Percentiles rank a stretch among this genome's conserved stretches.
Conservation (phyloP, 2,329 filamentous ascomycete species). For the Daldinia eschscholtzii region DNA sequence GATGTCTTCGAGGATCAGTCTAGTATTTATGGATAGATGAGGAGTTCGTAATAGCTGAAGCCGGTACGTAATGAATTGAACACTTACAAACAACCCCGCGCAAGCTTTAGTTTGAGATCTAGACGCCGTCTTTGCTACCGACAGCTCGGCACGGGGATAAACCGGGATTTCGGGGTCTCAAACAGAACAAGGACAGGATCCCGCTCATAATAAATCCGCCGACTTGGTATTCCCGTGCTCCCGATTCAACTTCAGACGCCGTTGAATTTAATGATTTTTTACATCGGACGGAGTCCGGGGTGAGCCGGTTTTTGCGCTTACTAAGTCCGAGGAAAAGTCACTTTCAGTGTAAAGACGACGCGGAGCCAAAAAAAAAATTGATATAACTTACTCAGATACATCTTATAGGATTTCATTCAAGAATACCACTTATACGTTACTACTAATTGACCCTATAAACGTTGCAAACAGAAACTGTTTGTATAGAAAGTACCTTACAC, state of each 20-base stretch:
- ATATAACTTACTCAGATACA: background rate
- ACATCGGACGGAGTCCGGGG: conserved; percentile 24
- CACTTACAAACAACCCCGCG: conserved; percentile 23
- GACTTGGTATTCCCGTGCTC: conserved; percentile 30
- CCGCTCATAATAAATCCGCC: conserved; percentile 40
- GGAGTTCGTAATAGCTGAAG: conserved; percentile 18
- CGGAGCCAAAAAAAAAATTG: background rate
- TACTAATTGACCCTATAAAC: too few relatives aligned
- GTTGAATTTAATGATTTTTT: conserved; percentile 16
- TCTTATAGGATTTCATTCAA: too few relatives aligned
- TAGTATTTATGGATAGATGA: conserved; percentile 29
- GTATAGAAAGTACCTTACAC: too few relatives aligned
- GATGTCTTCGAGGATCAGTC: background rate
- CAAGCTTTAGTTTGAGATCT: conserved; percentile 26
- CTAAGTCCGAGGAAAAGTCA: conserved; percentile 20
- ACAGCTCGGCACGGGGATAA: conserved; percentile 48
- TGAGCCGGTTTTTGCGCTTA: background rate
- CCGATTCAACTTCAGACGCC: conserved; percentile 34
- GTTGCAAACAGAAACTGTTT: too few relatives aligned
- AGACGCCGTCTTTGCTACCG: conserved; percentile 35
- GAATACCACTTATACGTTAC: too few relatives aligned
- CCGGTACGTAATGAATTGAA: conserved; percentile 33
- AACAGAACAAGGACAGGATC: conserved; percentile 1
- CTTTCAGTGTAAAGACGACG: background rate
- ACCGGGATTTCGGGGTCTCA: conserved; percentile 50